These are phyloP conservation scores for Priceomyces melissophilus DNA, from an alignment of 805 yeast species.

Conservation along the genomic window DNA sequence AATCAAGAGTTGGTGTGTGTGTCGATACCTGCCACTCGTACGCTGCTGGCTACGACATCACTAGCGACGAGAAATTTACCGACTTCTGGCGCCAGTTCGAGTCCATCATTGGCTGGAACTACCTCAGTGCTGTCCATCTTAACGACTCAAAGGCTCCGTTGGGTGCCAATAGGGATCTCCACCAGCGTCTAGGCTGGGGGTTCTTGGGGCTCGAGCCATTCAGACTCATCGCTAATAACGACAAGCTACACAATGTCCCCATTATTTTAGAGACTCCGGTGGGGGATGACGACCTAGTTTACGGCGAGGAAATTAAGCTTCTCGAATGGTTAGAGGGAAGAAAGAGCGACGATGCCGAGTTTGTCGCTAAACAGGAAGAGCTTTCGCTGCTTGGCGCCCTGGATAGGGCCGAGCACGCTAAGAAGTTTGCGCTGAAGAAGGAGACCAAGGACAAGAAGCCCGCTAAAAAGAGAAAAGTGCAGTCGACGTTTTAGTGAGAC, in stretches of 20 bases:
- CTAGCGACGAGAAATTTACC: conserved; percentile 53
- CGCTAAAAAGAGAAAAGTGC: conserved; percentile 7
- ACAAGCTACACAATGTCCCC: conserved; percentile 63
- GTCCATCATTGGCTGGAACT: conserved; percentile 65
- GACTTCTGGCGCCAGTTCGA: conserved; percentile 79
- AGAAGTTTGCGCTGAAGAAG: conserved; percentile 57
- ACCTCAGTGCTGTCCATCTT: conserved; percentile 76
- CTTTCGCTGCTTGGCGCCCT: conserved; percentile 59
- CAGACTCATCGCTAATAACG: conserved; percentile 68
- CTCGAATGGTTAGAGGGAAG: conserved; percentile 78
- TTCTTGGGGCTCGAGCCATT: conserved; percentile 86
- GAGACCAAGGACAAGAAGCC: conserved; percentile 22
- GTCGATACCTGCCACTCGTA: conserved; percentile 94
- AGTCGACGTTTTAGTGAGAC: conserved; percentile 2
- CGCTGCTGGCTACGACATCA: conserved; percentile 93
- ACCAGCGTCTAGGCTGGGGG: conserved; percentile 86
- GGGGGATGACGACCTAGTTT: conserved; percentile 56
- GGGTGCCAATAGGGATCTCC: conserved; percentile 86
- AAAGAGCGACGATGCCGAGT: conserved; percentile 51
- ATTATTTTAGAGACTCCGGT: conserved; percentile 86
- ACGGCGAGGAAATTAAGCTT: conserved; percentile 79
- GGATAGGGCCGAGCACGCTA: conserved; percentile 67
- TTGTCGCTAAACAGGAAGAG: conserved; percentile 42
- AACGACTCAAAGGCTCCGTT: conserved; percentile 95
- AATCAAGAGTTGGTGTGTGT: conserved; percentile 89